Conservation (phyloP, 352 stramenopile genomes). For the Pilasporangium apinafurcum region DNA sequence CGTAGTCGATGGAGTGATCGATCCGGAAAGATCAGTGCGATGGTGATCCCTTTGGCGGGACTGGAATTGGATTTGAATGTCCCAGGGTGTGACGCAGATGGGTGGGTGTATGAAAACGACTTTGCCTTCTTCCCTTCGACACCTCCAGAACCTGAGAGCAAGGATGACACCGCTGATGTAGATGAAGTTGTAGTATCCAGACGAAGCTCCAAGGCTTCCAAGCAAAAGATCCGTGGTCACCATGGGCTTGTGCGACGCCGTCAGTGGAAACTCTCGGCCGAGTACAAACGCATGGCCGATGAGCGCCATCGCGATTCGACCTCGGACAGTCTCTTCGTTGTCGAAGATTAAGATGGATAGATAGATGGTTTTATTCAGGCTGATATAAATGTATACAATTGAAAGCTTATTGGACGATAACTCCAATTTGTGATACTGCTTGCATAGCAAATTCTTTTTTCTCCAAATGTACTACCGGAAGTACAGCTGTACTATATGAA, state of each 20-base stretch:
- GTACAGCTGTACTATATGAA: too few species aligned
- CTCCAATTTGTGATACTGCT: too few species aligned
- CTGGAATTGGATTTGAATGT: constrained; percentile 59
- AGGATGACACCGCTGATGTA: constrained; percentile 9
- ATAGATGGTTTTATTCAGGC: too few species aligned
- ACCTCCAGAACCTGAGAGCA: constrained; percentile 12
- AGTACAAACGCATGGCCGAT: constrained; percentile 36
- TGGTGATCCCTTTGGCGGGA: constrained; percentile 59
- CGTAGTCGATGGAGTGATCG: constrained; percentile 81
- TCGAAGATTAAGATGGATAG: too few species aligned
- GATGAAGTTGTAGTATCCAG: neutral
- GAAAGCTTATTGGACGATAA: too few species aligned
- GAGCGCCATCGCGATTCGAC: constrained; percentile 16
- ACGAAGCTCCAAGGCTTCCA: constrained; percentile 1
- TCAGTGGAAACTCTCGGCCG: constrained; percentile 62
- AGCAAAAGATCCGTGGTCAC: constrained; percentile 38
- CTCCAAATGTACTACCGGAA: too few species aligned
- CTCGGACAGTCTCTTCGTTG: too few species aligned
- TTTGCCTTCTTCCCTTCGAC: constrained; percentile 74
- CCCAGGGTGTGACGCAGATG: constrained; percentile 61
- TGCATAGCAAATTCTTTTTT: too few species aligned
- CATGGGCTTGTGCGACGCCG: constrained; percentile 68
- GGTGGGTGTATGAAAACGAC: constrained; percentile 83
- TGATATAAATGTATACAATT: too few species aligned
- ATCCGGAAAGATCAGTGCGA: constrained; percentile 64